A percentile compares a stretch with the other conserved stretches of the same genome.
Conservation (phyloP, 306 rosid genomes). For the Lathyrus aphaca region DNA sequence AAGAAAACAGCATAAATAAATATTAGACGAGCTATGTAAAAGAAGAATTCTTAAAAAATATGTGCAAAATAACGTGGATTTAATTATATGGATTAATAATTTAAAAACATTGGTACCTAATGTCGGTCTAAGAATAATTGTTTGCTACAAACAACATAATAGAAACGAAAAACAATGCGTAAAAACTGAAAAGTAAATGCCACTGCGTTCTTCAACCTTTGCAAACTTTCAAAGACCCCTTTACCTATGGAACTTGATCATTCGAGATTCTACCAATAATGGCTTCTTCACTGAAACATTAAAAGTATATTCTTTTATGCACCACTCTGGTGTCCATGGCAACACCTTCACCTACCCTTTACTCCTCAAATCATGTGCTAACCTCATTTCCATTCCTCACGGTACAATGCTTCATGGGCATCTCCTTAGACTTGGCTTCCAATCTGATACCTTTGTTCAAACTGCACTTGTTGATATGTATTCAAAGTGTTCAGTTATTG, state of each 20-base stretch:
- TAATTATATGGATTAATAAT: no score
- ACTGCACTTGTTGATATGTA: slow-evolving; percentile 55
- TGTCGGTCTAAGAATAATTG: no score
- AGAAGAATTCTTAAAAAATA: no score
- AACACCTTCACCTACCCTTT: slow-evolving; percentile 57
- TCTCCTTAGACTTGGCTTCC: slow-evolving; percentile 47
- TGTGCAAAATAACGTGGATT: no score
- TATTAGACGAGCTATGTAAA: no score
- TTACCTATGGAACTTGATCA: slow-evolving; percentile 60
- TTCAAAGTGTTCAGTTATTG: slow-evolving; percentile 45
- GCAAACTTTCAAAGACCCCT: slow-evolving; percentile 45
- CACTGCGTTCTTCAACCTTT: slow-evolving; percentile 35
- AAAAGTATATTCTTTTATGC: slow-evolving; percentile 49
- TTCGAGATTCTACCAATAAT: slow-evolving; percentile 49
- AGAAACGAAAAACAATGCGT: background rate
- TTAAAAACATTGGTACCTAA: no score
- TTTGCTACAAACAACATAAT: no score
- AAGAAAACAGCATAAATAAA: no score
- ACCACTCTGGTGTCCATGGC: slow-evolving; percentile 50
- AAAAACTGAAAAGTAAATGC: slow-evolving; percentile 29
- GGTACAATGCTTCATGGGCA: slow-evolving; percentile 54
- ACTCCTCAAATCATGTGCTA: slow-evolving; percentile 57
- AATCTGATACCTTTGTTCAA: slow-evolving; percentile 50
- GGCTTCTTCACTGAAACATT: slow-evolving; percentile 48
- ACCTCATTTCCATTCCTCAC: slow-evolving; percentile 44